Evolutionary conservation across 1,139 yeast species (phyloP).

Genomic region (Yamadazyma friedrichii): DNA sequence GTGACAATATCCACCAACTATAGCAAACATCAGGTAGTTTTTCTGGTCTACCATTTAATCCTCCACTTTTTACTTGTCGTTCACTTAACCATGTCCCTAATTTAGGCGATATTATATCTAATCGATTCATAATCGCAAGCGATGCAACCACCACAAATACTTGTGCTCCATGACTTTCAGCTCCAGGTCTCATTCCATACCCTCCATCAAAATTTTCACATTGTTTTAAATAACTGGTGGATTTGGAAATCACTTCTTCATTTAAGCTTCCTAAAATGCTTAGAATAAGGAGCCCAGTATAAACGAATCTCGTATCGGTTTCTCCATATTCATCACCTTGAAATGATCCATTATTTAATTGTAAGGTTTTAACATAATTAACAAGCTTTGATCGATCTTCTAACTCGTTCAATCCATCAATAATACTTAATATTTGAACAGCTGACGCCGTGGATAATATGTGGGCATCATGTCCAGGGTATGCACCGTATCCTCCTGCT

Average conservation of each 20-base stretch:
- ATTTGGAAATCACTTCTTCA: slow-evolving; percentile 58
- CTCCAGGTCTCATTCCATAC: slow-evolving; percentile 90
- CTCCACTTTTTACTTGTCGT: slow-evolving; percentile 85
- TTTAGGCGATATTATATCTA: slow-evolving; percentile 52
- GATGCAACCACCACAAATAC: slow-evolving; percentile 85
- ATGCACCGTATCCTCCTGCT: slow-evolving; percentile 87
- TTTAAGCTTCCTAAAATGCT: slow-evolving; percentile 66
- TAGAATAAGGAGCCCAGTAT: slow-evolving; percentile 74
- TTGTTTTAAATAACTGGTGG: slow-evolving; percentile 59
- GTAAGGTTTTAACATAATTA: slow-evolving; percentile 51
- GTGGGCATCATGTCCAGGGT: slow-evolving; percentile 88
- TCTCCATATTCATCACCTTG: slow-evolving; percentile 93
- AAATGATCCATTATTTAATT: slow-evolving; percentile 73
- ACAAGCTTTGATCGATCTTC: slow-evolving; percentile 25
- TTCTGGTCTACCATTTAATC: slow-evolving; percentile 94
- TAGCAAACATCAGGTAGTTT: slow-evolving; percentile 95
- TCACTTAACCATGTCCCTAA: slow-evolving; percentile 79
- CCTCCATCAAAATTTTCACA: slow-evolving; percentile 97
- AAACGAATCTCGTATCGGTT: slow-evolving; percentile 86
- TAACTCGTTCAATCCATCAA: slow-evolving; percentile 47
- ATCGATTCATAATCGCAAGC: slow-evolving; percentile 62
- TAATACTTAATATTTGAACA: slow-evolving; percentile 69
- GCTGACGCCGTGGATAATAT: slow-evolving; percentile 86
- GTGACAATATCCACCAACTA: slow-evolving; percentile 95
- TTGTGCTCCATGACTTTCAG: slow-evolving; percentile 94